A percentile compares a stretch with the other conserved stretches of the same genome.
Conservation (phyloP, 352 stramenopile species). For the Elongisporangium senticosum region DNA sequence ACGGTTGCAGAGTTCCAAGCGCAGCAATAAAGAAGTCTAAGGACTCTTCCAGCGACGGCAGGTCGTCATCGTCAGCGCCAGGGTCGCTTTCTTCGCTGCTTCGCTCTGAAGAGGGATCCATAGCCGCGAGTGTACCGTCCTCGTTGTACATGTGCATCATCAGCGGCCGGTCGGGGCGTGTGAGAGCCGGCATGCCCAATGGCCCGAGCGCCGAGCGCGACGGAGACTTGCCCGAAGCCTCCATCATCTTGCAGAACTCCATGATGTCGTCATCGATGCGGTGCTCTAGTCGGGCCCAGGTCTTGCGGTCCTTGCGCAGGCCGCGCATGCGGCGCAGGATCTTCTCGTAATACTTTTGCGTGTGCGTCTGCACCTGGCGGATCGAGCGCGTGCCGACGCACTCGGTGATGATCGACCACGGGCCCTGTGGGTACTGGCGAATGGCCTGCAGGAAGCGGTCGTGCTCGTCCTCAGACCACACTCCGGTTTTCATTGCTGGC, state of each 20-base stretch:
- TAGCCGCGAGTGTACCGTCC: not conserved
- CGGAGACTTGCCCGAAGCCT: not conserved
- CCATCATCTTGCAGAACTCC: slow-evolving; percentile 42
- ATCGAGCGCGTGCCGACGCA: slow-evolving; percentile 38
- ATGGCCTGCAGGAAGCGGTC: slow-evolving; percentile 49
- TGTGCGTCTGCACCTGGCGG: slow-evolving; percentile 62
- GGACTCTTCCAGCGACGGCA: slow-evolving; percentile 43
- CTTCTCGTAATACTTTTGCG: slow-evolving; percentile 72
- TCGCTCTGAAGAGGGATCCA: not conserved
- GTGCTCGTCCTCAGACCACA: slow-evolving; percentile 55
- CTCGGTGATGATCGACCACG: slow-evolving; percentile 37
- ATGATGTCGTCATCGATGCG: slow-evolving; percentile 51
- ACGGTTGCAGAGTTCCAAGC: not conserved
- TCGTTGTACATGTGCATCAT: not conserved
- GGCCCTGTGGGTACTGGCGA: slow-evolving; percentile 33
- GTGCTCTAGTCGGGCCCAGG: slow-evolving; percentile 41
- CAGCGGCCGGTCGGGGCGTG: not conserved
- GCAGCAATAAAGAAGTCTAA: slow-evolving; percentile 51
- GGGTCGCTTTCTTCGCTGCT: not conserved
- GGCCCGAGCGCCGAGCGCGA: not conserved
- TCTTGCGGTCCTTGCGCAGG: slow-evolving; percentile 53
- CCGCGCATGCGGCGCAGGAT: slow-evolving; percentile 53
- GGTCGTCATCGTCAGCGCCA: slow-evolving; percentile 7
- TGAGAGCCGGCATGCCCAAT: not conserved
- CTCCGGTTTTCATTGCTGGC: slow-evolving; percentile 1